These are phyloP conservation scores for Candida railenensis DNA, from an alignment of 805 yeast species.

Conservation along the genomic window DNA sequence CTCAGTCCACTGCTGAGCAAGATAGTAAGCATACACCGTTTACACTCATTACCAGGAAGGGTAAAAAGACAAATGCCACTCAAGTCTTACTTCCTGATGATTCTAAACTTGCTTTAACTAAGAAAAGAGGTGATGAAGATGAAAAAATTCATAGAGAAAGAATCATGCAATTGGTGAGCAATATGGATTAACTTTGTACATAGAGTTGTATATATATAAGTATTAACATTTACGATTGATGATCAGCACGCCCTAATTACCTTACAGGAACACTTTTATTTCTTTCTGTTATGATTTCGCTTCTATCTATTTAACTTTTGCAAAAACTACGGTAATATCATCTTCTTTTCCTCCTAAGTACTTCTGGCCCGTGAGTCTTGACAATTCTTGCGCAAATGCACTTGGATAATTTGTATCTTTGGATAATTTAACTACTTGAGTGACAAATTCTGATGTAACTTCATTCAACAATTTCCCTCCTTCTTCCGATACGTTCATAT, in stretches of 20 bases:
- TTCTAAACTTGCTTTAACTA: slow-evolving; percentile 52
- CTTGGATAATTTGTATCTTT: slow-evolving; percentile 74
- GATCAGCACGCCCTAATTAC: not conserved
- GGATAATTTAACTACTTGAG: slow-evolving; percentile 65
- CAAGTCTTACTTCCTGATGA: slow-evolving; percentile 52
- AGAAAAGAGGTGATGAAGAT: slow-evolving; percentile 49
- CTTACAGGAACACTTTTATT: not conserved
- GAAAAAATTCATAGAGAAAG: slow-evolving; percentile 53
- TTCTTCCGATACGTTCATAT: slow-evolving; percentile 37
- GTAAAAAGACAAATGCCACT: slow-evolving; percentile 44
- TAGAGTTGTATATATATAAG: not conserved
- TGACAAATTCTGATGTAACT: slow-evolving; percentile 57
- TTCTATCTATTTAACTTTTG: slow-evolving; percentile 47
- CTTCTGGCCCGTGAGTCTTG: slow-evolving; percentile 61
- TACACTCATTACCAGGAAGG: slow-evolving; percentile 55
- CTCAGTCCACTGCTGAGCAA: slow-evolving; percentile 4
- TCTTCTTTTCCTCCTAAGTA: slow-evolving; percentile 94
- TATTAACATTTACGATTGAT: too few species aligned
- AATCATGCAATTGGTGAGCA: slow-evolving; percentile 55
- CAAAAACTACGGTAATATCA: slow-evolving; percentile 82
- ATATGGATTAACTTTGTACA: slow-evolving; percentile 24
- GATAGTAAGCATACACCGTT: slow-evolving; percentile 34
- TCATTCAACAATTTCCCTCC: slow-evolving; percentile 36
- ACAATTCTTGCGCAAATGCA: slow-evolving; percentile 80
- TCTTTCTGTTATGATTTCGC: not conserved